Percentiles rank a stretch among this genome's conserved stretches.
Conservation (phyloP, 768 basidiomycete species). For the Flagelloscypha sp. region DNA sequence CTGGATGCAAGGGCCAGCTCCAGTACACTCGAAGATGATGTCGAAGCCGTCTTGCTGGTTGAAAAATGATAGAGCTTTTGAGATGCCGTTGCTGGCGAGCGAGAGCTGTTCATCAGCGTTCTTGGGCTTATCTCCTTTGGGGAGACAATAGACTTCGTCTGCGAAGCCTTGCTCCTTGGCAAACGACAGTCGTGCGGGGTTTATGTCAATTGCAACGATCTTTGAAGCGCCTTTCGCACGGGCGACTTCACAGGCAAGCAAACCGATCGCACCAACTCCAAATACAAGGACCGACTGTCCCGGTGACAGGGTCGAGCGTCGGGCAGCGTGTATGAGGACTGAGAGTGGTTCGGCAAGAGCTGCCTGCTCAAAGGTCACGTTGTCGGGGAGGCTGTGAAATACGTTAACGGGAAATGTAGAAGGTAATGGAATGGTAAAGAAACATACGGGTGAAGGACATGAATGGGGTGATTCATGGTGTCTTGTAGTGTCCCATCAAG, state of each 20-base stretch:
- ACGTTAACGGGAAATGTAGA: conserved; percentile 6
- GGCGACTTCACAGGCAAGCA: conserved; percentile 80
- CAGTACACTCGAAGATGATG: conserved; percentile 91
- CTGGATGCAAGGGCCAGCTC: conserved; percentile 87
- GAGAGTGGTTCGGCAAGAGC: conserved; percentile 92
- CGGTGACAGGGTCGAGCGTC: conserved; percentile 30
- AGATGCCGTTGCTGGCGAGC: conserved; percentile 50
- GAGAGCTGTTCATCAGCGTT: conserved; percentile 49
- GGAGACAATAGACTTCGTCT: conserved; percentile 59
- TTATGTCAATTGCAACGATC: conserved; percentile 82
- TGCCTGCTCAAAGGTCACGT: conserved; percentile 69
- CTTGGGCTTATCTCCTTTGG: conserved; percentile 39
- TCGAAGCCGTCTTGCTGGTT: conserved; percentile 74
- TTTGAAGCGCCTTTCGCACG: conserved; percentile 60
- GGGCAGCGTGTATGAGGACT: conserved; percentile 66
- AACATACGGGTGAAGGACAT: conserved; percentile 81
- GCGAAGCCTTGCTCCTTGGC: conserved; percentile 72
- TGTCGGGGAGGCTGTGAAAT: conserved; percentile 59
- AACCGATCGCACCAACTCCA: conserved; percentile 89
- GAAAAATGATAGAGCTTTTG: conserved; percentile 46
- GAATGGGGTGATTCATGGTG: conserved; percentile 81
- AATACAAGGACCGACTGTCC: conserved; percentile 79
- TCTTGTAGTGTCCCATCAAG: conserved; percentile 86
- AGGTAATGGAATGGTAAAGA: conserved; percentile 4
- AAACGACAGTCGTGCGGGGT: conserved; percentile 71